A percentile compares a stretch with the other conserved stretches of the same genome.
Evolutionary conservation across 2,329 filamentous ascomycete species (phyloP).

Genomic region (Aspergillus alliaceus): DNA sequence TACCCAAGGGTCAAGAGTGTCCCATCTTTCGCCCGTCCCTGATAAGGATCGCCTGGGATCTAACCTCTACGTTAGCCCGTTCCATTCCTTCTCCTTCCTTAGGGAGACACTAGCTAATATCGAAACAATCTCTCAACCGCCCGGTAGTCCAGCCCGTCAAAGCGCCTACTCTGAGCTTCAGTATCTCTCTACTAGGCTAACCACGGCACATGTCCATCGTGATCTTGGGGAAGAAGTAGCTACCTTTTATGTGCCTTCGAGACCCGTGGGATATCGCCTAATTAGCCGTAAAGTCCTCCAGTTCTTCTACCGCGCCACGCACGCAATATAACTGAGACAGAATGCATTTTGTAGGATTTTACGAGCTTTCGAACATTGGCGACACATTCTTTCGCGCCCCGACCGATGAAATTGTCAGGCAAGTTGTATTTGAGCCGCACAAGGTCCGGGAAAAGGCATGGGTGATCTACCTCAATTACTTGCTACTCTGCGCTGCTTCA

Average conservation of each 20-base stretch:
- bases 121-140: neutral
- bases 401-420: neutral
- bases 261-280: neutral
- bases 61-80: neutral
- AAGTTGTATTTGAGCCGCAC: conserved; percentile 15
- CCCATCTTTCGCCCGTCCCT: rapidly evolving
- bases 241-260: neutral
- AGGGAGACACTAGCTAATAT: neutral
- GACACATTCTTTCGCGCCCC: neutral
- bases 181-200: neutral
- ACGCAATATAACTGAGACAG: neutral
- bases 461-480: conserved; percentile 16
- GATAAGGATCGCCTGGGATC: neutral
- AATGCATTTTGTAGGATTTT: neutral
- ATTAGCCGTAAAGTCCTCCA: conserved; percentile 4
- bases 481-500: conserved; percentile 7
- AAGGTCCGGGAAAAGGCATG: conserved; percentile 13
- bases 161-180: neutral
- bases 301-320: neutral
- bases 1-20: neutral
- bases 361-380: neutral
- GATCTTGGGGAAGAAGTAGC: neutral
- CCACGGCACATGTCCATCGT: neutral
- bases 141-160: neutral
- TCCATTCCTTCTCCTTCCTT: neutral